Evolutionary conservation across 129 eudicot genomes (phyloP).

Genomic region (Flaveria robusta): DNA sequence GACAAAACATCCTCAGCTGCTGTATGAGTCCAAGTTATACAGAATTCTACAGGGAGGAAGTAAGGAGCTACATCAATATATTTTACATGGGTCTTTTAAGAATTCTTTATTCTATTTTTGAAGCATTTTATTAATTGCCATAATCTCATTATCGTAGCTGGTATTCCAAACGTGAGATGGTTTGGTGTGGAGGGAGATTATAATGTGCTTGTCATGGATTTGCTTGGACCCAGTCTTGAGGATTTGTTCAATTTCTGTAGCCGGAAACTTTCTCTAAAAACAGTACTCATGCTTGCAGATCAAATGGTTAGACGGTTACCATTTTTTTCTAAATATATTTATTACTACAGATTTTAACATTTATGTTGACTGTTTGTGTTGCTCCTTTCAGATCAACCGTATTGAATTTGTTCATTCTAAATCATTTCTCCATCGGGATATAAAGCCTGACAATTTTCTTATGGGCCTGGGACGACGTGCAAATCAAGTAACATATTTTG

Average conservation of each 20-base stretch:
- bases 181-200: conserved; percentile 93
- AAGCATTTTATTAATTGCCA: conserved; percentile 8
- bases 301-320: conserved; percentile 62
- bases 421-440: conserved; percentile 89
- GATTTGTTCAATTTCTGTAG: conserved; percentile 89
- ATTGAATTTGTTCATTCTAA: conserved; percentile 86
- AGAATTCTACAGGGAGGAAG: conserved; percentile 95
- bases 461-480: conserved; percentile 95
- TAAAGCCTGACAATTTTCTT: conserved; percentile 92
- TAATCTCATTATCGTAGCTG: conserved; percentile 52
- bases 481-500: conserved; percentile 60
- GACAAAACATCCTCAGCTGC: conserved; percentile 93
- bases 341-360: background rate
- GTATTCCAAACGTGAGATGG: conserved; percentile 90
- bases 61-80: conserved; percentile 36
- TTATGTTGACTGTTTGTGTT: background rate
- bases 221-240: conserved; percentile 95
- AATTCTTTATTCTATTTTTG: background rate
- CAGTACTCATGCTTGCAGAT: conserved; percentile 98
- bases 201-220: conserved; percentile 88
- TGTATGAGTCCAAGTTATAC: conserved; percentile 87
- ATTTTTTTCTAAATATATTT: background rate
- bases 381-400: conserved; percentile 69
- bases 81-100: background rate
- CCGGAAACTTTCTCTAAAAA: conserved; percentile 78